Conservation (phyloP, 192 early-diverging fungal species). For the Helicostylum pulchrum region DNA sequence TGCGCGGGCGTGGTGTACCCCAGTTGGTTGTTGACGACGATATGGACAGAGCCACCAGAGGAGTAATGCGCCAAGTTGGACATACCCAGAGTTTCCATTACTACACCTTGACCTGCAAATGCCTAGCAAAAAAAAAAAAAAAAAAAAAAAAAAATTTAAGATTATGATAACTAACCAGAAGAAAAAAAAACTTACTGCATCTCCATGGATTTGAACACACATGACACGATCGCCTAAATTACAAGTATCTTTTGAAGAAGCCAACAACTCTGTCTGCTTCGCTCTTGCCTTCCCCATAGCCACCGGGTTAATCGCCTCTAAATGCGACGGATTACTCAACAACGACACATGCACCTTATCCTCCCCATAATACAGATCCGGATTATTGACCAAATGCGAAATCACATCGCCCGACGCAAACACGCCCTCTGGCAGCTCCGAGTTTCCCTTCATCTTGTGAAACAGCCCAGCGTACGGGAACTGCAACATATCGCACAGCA, state of each 20-base stretch:
- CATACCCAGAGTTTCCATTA: conserved; percentile 93
- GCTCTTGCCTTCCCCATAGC: conserved; percentile 94
- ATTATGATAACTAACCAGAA: too few species aligned
- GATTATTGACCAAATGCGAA: conserved; percentile 79
- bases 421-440: conserved; percentile 78
- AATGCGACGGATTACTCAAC: conserved; percentile 95
- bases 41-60: conserved; percentile 91
- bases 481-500: conserved; percentile 84
- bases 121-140: too few species aligned
- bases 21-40: conserved; percentile 98
- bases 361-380: conserved; percentile 68
- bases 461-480: conserved; percentile 81
- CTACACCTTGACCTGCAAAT: conserved; percentile 86
- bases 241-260: conserved; percentile 64
- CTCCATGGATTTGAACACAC: conserved; percentile 94
- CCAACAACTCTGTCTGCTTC: conserved; percentile 79
- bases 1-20: conserved; percentile 95
- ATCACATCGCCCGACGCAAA: conserved; percentile 90
- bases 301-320: conserved; percentile 96
- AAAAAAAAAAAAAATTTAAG: too few species aligned
- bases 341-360: conserved; percentile 78
- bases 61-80: conserved; percentile 96
- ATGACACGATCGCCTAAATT: conserved; percentile 89
- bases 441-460: conserved; percentile 91
- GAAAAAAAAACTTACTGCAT: conserved; percentile 59